Conservation (phyloP, 805 yeast species). For the Starmerella bombicola region DNA sequence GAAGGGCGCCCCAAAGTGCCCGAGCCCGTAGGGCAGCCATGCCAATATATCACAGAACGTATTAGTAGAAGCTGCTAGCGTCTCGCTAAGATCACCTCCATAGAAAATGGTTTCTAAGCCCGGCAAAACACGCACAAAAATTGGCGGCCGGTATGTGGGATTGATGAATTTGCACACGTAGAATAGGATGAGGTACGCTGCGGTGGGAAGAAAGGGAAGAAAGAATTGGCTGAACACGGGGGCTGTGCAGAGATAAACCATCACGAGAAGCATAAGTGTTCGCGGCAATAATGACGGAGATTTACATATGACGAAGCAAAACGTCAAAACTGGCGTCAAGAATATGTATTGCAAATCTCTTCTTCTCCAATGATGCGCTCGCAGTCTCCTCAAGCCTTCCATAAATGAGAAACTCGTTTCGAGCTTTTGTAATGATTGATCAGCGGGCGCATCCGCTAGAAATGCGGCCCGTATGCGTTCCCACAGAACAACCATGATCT, state of each 20-base stretch:
- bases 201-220: conserved; percentile 67
- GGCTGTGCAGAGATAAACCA: conserved; percentile 40
- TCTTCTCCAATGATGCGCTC: conserved; percentile 26
- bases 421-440: conserved; percentile 24
- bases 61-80: conserved; percentile 61
- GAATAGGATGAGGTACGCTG: conserved; percentile 74
- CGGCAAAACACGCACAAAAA: conserved; percentile 75
- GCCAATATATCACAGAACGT: conserved; percentile 68
- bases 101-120: conserved; percentile 84
- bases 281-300: conserved; percentile 26
- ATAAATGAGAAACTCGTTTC: conserved; percentile 28
- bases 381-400: conserved; percentile 26
- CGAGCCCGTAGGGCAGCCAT: conserved; percentile 88
- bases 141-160: conserved; percentile 67
- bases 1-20: conserved; percentile 86
- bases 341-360: conserved; percentile 41
- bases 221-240: conserved; percentile 80
- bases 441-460: conserved; percentile 30
- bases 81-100: conserved; percentile 78
- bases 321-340: conserved; percentile 41
- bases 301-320: conserved; percentile 32
- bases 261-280: conserved; percentile 32
- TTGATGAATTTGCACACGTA: conserved; percentile 69
- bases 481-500: conserved; percentile 16
- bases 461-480: conserved; percentile 23